phyloP scores from a whole-genome alignment of 2,329 filamentous ascomycete genomes.

The Aureobasidium sp. region DNA sequence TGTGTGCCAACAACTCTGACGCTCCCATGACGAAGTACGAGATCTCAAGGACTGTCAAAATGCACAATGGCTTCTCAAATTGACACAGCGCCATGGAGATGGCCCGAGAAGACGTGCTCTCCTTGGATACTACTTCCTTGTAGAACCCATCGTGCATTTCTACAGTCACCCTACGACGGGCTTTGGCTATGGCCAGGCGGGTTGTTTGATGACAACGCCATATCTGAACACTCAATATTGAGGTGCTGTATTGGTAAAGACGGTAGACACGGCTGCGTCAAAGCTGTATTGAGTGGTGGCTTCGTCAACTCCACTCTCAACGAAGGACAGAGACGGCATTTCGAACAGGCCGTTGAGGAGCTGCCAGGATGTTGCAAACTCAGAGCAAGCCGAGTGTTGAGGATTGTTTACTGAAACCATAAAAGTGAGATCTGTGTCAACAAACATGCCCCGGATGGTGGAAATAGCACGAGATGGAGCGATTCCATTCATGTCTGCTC shows the following conservation, averaged over 20 bases:
- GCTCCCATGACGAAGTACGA: no score
- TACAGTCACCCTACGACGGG: no score
- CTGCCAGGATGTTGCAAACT: slow-evolving; percentile 1
- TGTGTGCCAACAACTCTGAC: no score
- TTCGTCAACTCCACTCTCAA: slow-evolving; percentile 9
- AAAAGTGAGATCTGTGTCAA: neutral
- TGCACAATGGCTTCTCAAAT: no score
- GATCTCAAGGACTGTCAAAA: no score
- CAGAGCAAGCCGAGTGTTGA: neutral
- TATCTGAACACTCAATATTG: no score
- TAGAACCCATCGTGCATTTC: no score
- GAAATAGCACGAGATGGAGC: neutral
- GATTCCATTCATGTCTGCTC: neutral
- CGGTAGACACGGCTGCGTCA: slow-evolving; percentile 2
- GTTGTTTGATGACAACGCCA: no score
- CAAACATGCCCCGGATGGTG: neutral
- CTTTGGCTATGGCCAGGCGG: no score
- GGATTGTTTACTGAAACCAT: neutral
- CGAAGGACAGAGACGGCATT: neutral
- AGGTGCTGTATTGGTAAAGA: neutral
- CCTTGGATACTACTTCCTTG: no score
- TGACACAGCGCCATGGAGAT: no score
- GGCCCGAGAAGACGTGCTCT: no score
- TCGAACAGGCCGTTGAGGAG: neutral
- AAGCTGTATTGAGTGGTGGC: neutral